phyloP scores from a whole-genome alignment of 176 grass and related monocot species.

The Triticum dicoccoides region DNA sequence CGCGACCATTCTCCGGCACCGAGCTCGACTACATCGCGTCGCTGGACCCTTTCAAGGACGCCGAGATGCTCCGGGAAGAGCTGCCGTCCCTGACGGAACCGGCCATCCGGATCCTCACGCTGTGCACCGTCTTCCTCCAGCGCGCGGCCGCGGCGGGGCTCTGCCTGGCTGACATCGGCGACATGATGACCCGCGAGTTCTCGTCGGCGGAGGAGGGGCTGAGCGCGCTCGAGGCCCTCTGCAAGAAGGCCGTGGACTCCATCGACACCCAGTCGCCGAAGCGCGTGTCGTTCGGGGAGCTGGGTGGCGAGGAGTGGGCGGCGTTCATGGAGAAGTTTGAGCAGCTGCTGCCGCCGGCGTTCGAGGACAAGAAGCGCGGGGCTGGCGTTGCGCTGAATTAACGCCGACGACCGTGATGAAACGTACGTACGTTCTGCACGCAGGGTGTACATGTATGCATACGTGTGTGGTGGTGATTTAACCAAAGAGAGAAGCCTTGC shows the following conservation, averaged over 20 bases:
- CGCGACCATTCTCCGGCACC: constrained; percentile 44
- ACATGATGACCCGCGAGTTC: constrained; percentile 85
- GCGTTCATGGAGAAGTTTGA: constrained; percentile 78
- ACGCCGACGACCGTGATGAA: not conserved
- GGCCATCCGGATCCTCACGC: constrained; percentile 53
- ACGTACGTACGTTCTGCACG: not conserved
- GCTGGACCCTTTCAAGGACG: constrained; percentile 72
- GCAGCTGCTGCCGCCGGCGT: constrained; percentile 56
- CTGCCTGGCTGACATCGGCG: constrained; percentile 83
- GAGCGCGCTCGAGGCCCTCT: constrained; percentile 69
- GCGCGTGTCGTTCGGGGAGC: constrained; percentile 55
- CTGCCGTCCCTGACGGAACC: constrained; percentile 59
- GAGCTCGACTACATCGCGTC: constrained; percentile 59
- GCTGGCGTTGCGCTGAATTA: constrained; percentile 20
- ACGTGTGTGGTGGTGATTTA: not conserved
- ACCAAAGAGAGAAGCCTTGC: not conserved
- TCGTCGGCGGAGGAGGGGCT: constrained; percentile 46
- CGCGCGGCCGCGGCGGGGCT: constrained; percentile 55
- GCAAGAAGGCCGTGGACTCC: constrained; percentile 45
- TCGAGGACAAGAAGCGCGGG: constrained; percentile 55
- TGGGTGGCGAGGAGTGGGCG: constrained; percentile 64
- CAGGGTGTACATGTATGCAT: not conserved
- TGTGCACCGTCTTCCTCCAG: constrained; percentile 85
- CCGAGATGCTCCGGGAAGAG: constrained; percentile 61
- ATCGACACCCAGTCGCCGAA: constrained; percentile 26